Percentiles rank a stretch among this genome's conserved stretches.
phyloP scores from a whole-genome alignment of 2,329 filamentous ascomycete species.

The Neonectria sp. region DNA sequence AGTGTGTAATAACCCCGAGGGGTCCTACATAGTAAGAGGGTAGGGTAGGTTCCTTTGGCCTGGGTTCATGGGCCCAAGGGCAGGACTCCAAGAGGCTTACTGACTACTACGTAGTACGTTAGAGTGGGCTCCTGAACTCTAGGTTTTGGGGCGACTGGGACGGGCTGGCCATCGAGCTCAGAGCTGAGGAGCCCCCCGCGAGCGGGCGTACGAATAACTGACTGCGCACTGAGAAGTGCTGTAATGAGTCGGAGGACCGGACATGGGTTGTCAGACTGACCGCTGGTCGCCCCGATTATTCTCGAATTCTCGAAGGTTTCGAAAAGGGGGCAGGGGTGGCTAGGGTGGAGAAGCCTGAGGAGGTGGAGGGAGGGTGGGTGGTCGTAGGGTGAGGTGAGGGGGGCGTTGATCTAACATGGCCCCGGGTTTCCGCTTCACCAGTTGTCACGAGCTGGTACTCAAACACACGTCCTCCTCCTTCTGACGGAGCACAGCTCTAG shows the following conservation, averaged over 20 bases:
- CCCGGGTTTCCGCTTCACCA: not conserved
- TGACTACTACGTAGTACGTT: slow-evolving; percentile 1
- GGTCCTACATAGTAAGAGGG: not conserved
- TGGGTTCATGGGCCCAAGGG: slow-evolving; percentile 19
- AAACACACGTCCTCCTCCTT: slow-evolving; percentile 4
- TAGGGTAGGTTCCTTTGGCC: slow-evolving; percentile 9
- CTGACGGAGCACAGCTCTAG: slow-evolving; percentile 15
- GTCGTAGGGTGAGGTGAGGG: not conserved
- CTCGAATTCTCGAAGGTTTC: slow-evolving; percentile 51
- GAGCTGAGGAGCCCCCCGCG: slow-evolving; percentile 37
- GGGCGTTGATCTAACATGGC: slow-evolving; percentile 4
- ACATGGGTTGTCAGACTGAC: slow-evolving; percentile 45
- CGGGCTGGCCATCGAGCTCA: slow-evolving; percentile 40
- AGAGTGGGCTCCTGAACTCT: slow-evolving; percentile 13
- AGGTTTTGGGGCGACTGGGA: slow-evolving; percentile 38
- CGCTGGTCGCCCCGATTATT: slow-evolving; percentile 48
- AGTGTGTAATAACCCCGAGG: slow-evolving; percentile 10
- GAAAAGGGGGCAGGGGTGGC: slow-evolving; percentile 47
- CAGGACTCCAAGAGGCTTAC: slow-evolving; percentile 26
- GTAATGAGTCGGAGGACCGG: slow-evolving; percentile 32
- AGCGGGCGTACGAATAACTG: slow-evolving; percentile 16
- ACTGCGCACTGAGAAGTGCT: slow-evolving; percentile 26
- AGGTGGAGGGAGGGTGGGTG: slow-evolving; percentile 32
- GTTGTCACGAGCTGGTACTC: slow-evolving; percentile 27
- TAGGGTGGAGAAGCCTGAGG: slow-evolving; percentile 41